Conservation (phyloP, 257 asterid species). For the Ligustrum vulgare region DNA sequence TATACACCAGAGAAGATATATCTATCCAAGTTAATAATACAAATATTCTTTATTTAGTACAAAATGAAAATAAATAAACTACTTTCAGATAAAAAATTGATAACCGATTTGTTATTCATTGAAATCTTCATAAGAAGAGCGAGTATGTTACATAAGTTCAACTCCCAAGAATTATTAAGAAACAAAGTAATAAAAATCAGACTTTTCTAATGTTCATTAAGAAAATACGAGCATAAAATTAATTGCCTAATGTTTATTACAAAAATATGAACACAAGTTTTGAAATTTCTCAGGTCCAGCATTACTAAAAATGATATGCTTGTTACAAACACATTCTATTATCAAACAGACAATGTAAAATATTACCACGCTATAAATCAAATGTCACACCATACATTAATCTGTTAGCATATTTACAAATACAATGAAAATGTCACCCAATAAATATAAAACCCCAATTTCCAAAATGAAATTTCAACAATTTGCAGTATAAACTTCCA, state of each 20-base stretch:
- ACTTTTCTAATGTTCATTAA: conserved; percentile 2
- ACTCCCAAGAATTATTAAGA: not conserved
- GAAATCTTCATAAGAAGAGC: not conserved
- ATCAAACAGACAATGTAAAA: not conserved
- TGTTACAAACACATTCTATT: not conserved
- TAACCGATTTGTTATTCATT: not conserved
- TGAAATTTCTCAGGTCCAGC: not conserved
- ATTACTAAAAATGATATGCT: not conserved
- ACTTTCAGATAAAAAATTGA: not conserved
- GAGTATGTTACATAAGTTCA: not conserved
- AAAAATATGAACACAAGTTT: not conserved
- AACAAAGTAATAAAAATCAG: not conserved
- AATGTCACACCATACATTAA: no score
- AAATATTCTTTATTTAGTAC: no score
- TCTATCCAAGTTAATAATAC: no score
- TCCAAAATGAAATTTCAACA: not conserved
- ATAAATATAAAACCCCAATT: not conserved
- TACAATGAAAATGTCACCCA: not conserved
- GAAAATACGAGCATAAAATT: conserved; percentile 8
- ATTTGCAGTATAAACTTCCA: not conserved
- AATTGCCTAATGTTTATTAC: no score
- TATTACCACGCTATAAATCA: not conserved
- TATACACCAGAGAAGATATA: no score
- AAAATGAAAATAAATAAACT: not conserved
- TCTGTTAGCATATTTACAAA: not conserved